Conservation (phyloP, 23 red algal genomes). For the Agarophyton chilense region DNA sequence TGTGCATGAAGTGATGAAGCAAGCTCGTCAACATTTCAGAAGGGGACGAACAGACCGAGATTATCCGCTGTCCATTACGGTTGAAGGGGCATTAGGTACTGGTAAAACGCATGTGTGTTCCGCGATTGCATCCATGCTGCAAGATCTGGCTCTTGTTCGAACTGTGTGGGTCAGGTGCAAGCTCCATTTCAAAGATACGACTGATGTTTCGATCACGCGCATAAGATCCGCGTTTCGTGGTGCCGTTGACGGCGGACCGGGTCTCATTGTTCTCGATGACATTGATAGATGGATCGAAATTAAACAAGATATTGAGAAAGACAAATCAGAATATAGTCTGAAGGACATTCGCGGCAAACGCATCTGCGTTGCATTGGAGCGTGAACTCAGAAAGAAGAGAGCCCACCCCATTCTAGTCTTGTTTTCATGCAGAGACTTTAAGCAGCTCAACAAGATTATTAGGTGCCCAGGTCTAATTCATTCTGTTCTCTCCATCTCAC, state of each 20-base stretch:
- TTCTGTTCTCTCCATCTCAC: neutral
- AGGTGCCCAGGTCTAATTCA: conserved; percentile 24
- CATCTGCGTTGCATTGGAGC: conserved; percentile 11
- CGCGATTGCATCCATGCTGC: conserved; percentile 24
- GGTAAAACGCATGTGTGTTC: conserved; percentile 47
- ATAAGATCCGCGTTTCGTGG: conserved; percentile 35
- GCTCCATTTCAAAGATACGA: conserved; percentile 2
- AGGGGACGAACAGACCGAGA: too few relatives aligned
- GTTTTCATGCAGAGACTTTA: conserved; percentile 11
- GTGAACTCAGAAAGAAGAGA: conserved; percentile 16
- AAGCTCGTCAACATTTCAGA: neutral
- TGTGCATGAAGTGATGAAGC: conserved; percentile 12
- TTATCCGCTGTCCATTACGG: neutral
- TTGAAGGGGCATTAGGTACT: conserved; percentile 38
- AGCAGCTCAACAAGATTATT: conserved; percentile 12
- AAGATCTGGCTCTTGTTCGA: conserved; percentile 44
- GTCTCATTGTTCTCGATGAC: conserved; percentile 63
- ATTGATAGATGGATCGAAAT: conserved; percentile 26
- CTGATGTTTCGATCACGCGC: neutral
- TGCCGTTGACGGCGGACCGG: conserved; percentile 46
- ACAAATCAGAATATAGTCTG: neutral
- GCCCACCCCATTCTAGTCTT: conserved; percentile 21
- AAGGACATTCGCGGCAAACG: neutral
- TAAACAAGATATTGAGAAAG: neutral
- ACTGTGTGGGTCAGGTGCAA: conserved; percentile 59